A percentile compares a stretch with the other conserved stretches of the same genome.
phyloP scores from a whole-genome alignment of 2,329 filamentous ascomycete species.

The Fusarium euwallaceae region DNA sequence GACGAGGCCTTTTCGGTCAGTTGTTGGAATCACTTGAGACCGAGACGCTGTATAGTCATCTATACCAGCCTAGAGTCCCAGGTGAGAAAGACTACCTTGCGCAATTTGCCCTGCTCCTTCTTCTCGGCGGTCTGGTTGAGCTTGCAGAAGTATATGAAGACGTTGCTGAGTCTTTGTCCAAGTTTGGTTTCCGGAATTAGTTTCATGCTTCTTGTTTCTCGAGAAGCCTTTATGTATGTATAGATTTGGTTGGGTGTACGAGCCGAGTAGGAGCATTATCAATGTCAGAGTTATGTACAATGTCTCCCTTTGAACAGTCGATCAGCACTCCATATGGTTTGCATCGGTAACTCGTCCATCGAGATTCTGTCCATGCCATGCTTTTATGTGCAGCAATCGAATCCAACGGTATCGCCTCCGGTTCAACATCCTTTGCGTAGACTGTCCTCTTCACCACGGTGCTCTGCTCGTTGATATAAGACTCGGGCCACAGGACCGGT shows the following conservation, averaged over 20 bases:
- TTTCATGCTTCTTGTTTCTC: background rate
- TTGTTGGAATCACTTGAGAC: background rate
- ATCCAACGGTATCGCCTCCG: background rate
- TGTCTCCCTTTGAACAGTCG: no score
- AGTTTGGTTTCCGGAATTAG: background rate
- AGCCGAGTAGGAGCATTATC: background rate
- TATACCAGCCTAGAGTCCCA: background rate
- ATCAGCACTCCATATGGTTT: background rate
- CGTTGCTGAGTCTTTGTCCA: background rate
- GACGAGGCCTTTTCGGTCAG: background rate
- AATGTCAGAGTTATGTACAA: background rate
- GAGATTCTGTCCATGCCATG: background rate
- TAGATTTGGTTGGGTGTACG: background rate
- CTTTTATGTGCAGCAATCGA: background rate
- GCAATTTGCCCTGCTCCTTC: background rate
- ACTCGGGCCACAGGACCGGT: conserved; percentile 14
- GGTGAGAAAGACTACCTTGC: background rate
- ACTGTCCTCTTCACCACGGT: background rate
- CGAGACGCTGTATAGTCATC: background rate
- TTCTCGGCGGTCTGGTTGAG: background rate
- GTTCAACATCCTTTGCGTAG: background rate
- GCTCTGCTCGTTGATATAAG: conserved; percentile 5
- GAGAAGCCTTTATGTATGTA: background rate
- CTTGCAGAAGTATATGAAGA: background rate
- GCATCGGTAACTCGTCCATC: background rate